Percentiles rank a stretch among this genome's conserved stretches.
Conservation (phyloP, 164 flowering plant genomes). For the Cinnamomum micranthum region DNA sequence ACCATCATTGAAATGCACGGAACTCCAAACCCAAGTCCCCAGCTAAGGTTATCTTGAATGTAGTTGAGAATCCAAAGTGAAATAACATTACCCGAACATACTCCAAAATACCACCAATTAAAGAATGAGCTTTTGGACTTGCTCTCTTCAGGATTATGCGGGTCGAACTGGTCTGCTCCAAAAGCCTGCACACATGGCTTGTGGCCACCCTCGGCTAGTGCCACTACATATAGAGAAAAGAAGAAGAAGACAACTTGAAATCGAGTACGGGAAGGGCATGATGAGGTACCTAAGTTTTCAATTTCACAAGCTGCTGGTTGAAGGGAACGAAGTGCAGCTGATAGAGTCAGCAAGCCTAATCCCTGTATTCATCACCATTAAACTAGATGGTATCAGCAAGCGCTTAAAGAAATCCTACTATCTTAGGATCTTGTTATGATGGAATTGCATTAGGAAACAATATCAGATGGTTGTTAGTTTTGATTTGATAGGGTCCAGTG, state of each 20-base stretch:
- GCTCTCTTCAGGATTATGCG: constrained; percentile 30
- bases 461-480: no score
- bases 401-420: no score
- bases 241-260: constrained; percentile 42
- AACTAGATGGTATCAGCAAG: neutral
- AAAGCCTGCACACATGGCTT: constrained; percentile 64
- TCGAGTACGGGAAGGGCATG: constrained; percentile 26
- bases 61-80: constrained; percentile 28
- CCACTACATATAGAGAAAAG: constrained; percentile 47
- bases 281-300: neutral
- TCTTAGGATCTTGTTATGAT: no score
- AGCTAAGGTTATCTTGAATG: constrained; percentile 51
- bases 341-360: constrained; percentile 40
- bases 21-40: constrained; percentile 63
- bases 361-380: constrained; percentile 26
- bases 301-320: constrained; percentile 21
- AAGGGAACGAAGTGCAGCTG: constrained; percentile 29
- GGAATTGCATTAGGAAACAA: no score
- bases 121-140: constrained; percentile 54
- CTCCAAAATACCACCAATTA: constrained; percentile 63
- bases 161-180: constrained; percentile 66
- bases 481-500: no score
- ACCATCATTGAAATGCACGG: constrained; percentile 41
- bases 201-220: constrained; percentile 57
- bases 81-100: constrained; percentile 25